phyloP scores from a whole-genome alignment of 805 yeast genomes.

The Saccharomycopsis schoenii region DNA sequence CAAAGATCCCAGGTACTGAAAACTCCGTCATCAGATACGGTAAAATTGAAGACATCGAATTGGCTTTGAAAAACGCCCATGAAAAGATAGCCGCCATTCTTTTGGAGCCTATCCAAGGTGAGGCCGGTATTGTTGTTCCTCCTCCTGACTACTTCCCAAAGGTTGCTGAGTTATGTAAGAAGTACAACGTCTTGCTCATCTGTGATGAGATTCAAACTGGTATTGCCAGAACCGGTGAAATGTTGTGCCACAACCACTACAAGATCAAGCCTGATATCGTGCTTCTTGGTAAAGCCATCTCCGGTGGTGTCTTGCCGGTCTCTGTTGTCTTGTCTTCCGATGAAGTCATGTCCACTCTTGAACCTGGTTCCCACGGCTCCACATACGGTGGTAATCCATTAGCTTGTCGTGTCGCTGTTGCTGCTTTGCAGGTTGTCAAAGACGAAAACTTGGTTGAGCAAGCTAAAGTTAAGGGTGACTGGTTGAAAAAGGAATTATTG shows the following conservation, averaged over 20 bases:
- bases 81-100: slow-evolving; percentile 84
- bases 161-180: slow-evolving; percentile 65
- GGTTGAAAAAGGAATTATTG: slow-evolving; percentile 49
- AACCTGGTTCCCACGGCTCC: slow-evolving; percentile 96
- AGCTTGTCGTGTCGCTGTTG: slow-evolving; percentile 86
- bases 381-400: slow-evolving; percentile 97
- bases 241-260: slow-evolving; percentile 85
- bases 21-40: slow-evolving; percentile 66
- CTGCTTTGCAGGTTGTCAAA: slow-evolving; percentile 81
- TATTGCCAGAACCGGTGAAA: slow-evolving; percentile 92
- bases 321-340: slow-evolving; percentile 85
- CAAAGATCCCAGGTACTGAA: slow-evolving; percentile 67
- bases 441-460: slow-evolving; percentile 82
- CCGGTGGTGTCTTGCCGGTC: slow-evolving; percentile 92
- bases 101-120: slow-evolving; percentile 96
- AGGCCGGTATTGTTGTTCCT: slow-evolving; percentile 96
- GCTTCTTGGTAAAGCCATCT: slow-evolving; percentile 85
- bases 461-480: slow-evolving; percentile 60
- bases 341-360: slow-evolving; percentile 80
- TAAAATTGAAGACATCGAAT: slow-evolving; percentile 73
- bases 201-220: slow-evolving; percentile 98
- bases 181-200: slow-evolving; percentile 80
- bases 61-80: slow-evolving; percentile 73
- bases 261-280: slow-evolving; percentile 82
- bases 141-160: slow-evolving; percentile 66